phyloP scores from a whole-genome alignment of 2,329 filamentous ascomycete genomes.

The Epichloe glyceriae region DNA sequence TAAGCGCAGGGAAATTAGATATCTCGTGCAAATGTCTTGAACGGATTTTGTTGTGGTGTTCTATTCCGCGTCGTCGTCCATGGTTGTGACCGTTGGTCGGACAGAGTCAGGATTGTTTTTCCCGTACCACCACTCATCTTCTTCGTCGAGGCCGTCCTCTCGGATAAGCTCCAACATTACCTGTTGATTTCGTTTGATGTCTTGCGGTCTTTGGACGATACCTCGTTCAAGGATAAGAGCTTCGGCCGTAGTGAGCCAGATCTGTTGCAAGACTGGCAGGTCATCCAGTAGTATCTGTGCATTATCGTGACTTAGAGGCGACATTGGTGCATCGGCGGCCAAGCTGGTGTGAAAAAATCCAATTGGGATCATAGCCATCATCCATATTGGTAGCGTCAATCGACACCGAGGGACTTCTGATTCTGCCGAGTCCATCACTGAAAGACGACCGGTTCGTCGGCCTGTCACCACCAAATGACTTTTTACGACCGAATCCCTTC shows the following conservation, averaged over 20 bases:
- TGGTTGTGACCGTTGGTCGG: conserved; percentile 34
- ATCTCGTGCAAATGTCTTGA: background rate
- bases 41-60: background rate
- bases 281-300: conserved; percentile 38
- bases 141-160: conserved; percentile 43
- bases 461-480: conserved; percentile 28
- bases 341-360: conserved; percentile 49
- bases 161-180: conserved; percentile 52
- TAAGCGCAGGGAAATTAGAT: background rate
- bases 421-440: conserved; percentile 13
- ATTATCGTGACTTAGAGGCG: conserved; percentile 36
- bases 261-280: conserved; percentile 43
- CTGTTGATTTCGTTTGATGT: conserved; percentile 51
- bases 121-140: conserved; percentile 52
- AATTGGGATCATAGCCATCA: conserved; percentile 20
- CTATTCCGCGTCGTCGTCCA: conserved; percentile 37
- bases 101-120: conserved; percentile 40
- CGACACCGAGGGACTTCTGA: conserved; percentile 17
- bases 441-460: conserved; percentile 11
- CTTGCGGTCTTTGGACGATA: conserved; percentile 42
- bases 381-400: conserved; percentile 18
- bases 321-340: conserved; percentile 50
- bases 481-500: conserved; percentile 44
- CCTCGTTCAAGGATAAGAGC: conserved; percentile 45
- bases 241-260: conserved; percentile 52